These are phyloP conservation scores for Tylopilus felleus DNA, from an alignment of 768 basidiomycete species.

Conservation along the genomic window DNA sequence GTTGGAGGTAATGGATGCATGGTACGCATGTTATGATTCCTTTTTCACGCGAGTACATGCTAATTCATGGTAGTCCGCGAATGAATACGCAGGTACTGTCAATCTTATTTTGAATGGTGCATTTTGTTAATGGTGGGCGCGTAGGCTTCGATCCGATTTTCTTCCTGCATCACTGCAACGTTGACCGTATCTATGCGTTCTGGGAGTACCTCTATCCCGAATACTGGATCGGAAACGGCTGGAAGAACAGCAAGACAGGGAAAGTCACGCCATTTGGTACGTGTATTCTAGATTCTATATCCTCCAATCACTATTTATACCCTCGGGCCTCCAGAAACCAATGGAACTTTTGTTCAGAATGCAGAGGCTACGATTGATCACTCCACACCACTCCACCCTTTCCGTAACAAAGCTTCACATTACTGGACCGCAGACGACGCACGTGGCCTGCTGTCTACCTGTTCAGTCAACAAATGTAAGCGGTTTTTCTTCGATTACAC, in stretches of 20 bases:
- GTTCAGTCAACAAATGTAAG: conserved; percentile 5
- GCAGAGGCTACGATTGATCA: not conserved
- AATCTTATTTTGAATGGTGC: not conserved
- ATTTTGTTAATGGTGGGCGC: not conserved
- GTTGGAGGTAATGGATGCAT: conserved; percentile 14
- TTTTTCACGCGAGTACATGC: not conserved
- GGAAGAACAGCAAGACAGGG: conserved; percentile 16
- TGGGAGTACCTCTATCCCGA: conserved; percentile 24
- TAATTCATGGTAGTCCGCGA: conserved; percentile 1
- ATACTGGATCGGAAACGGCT: too few relatives aligned
- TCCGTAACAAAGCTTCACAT: conserved; percentile 1
- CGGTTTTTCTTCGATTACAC: not conserved
- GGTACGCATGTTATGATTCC: not conserved
- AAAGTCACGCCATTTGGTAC: conserved; percentile 4
- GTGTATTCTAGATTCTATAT: too few relatives aligned
- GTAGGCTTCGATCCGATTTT: conserved; percentile 18
- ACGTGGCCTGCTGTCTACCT: conserved; percentile 2
- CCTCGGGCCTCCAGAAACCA: conserved; percentile 3
- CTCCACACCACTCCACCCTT: conserved; percentile 2
- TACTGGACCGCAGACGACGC: conserved; percentile 19
- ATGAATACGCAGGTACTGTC: conserved; percentile 14
- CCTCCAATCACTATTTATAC: not conserved
- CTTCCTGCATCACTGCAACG: conserved; percentile 17
- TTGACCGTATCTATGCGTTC: conserved; percentile 19
- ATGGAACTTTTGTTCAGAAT: conserved; percentile 3